A percentile compares a stretch with the other conserved stretches of the same genome.
phyloP scores from a whole-genome alignment of 805 yeast species.

The Kodamaea nitidulidarum region DNA sequence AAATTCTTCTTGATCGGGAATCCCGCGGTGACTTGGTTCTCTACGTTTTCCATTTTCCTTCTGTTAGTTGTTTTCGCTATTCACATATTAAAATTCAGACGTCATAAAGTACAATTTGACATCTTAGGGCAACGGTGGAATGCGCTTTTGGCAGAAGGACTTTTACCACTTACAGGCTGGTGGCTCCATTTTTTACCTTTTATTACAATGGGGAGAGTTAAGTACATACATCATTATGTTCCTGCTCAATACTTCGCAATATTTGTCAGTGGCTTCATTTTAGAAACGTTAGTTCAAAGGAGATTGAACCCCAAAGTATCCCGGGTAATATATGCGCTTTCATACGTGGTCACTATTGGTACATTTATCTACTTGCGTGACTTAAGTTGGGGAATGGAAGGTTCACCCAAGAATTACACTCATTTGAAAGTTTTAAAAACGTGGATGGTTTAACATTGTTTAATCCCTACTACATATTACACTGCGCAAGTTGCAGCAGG shows the following conservation, averaged over 20 bases:
- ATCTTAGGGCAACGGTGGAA: conserved; percentile 28
- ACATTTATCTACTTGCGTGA: conserved; percentile 61
- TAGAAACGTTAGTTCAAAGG: conserved; percentile 19
- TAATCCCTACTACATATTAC: too few relatives aligned
- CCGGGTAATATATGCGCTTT: conserved; percentile 35
- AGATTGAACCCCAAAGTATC: conserved; percentile 14
- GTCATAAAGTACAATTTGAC: conserved; percentile 23
- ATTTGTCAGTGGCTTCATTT: conserved; percentile 19
- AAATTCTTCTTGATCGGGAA: conserved; percentile 70
- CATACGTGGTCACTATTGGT: conserved; percentile 51
- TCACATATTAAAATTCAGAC: conserved; percentile 26
- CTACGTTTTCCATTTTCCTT: conserved; percentile 24
- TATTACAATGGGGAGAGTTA: conserved; percentile 41
- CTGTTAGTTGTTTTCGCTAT: conserved; percentile 19
- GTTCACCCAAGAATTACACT: conserved; percentile 23
- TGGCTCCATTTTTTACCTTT: conserved; percentile 38
- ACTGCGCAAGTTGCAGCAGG: too few relatives aligned
- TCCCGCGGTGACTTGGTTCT: conserved; percentile 69
- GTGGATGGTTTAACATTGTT: conserved; percentile 17
- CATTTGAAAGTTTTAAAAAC: conserved; percentile 30
- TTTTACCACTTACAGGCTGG: conserved; percentile 40
- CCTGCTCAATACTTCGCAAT: conserved; percentile 40
- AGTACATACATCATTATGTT: conserved; percentile 42
- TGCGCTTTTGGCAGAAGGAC: conserved; percentile 24
- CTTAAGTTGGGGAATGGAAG: conserved; percentile 75